Evolutionary conservation across 2,329 filamentous ascomycete genomes (phyloP), one percentile per base, ranked within the genome.

Genomic region (Botrytis deweyae): DNA sequence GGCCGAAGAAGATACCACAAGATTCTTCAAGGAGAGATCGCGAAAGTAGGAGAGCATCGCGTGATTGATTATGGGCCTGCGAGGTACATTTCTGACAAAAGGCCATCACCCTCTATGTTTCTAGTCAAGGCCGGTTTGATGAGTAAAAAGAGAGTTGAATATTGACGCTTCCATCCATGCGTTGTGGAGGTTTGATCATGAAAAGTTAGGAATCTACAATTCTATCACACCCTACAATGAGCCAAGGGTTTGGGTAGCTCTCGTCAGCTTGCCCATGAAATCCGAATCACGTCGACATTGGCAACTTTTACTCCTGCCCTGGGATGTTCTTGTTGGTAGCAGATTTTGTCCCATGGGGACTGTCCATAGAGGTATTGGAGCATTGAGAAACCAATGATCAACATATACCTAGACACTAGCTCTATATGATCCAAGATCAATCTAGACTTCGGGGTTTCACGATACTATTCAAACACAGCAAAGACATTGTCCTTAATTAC

Each of bases 1-100:
- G 96, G 96, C 96, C 96, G 3, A 91, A 92, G 80, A 98, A 98
- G 65, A 40, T 72, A 25, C 52, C 71, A 25, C 71, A 72, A 40
- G 71, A 72, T 14, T 38, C 63, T 22, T 25, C 64, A 8, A 72
- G 58, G 42, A 72, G 71, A 40, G 65, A 59, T 36, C 71, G 52
- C 14, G 52, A 69, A 68, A 49, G 18, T 25, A 59, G 52, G n/a
- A 72, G 52, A 36, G 36, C 22, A 59, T 36, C 25, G n/a, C 12
- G 25, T 44, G 59, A 52, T 44, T 25, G 10, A 70, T 70, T 70
- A 9, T 14, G 49, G 4, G 40, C n/a, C 55, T 8, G 7, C n/a
- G 14, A n/a, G 9, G n/a, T 68, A 14, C 52, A 44, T 2, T 58
- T 69, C 22, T 10, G n/a, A 9, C 16, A 8, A 6, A 55, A 58